Percentiles rank a stretch among this genome's conserved stretches.
Evolutionary conservation across 768 basidiomycete species (phyloP).

Genomic region (Rhodotorula taiwanensis): DNA sequence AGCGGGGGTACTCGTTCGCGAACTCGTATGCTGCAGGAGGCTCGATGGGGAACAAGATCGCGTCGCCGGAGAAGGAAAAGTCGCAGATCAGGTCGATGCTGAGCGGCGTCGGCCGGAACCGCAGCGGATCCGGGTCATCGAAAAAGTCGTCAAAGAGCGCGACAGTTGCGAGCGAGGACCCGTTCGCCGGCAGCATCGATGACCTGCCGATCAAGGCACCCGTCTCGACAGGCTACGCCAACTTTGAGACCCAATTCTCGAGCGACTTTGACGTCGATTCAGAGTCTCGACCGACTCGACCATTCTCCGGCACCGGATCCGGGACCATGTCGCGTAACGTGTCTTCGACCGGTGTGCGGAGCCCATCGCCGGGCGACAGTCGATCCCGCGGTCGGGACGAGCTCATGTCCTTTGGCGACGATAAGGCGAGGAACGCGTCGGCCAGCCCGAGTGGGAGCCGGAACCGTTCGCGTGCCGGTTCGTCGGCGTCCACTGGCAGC

Average conservation of each 20-base stretch:
- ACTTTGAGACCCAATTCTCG: constrained; percentile 12
- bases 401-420: too few species aligned
- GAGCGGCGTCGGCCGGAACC: background rate
- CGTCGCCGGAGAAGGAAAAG: background rate
- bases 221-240: background rate
- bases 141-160: background rate
- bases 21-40: constrained; percentile 22
- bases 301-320: too few species aligned
- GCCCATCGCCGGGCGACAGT: background rate
- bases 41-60: background rate
- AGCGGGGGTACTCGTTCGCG: constrained; percentile 29
- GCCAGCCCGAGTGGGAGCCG: too few species aligned
- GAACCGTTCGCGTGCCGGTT: background rate
- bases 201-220: background rate
- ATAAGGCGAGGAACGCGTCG: too few species aligned
- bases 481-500: background rate
- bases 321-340: too few species aligned
- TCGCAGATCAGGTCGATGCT: background rate
- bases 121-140: constrained; percentile 2
- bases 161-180: background rate
- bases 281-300: background rate
- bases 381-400: too few species aligned
- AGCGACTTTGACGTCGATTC: background rate
- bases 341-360: background rate
- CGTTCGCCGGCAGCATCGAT: background rate